Evolutionary conservation across 371 early-diverging fungal species (phyloP), one percentile per base, ranked within the genome.

Genomic region (Actinomucor elegans): DNA sequence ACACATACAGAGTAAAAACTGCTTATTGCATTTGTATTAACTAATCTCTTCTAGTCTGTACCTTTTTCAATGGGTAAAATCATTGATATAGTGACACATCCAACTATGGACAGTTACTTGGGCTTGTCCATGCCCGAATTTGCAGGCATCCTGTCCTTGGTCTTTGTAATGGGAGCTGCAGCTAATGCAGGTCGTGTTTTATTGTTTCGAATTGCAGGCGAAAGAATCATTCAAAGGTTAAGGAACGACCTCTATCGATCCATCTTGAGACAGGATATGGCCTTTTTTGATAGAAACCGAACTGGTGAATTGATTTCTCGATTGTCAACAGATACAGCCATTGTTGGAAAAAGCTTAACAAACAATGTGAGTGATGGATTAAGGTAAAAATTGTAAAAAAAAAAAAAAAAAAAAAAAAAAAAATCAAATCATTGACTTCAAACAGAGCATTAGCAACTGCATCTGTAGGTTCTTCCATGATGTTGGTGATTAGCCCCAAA

Each of bases 11-110:
- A 42, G 27, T 23, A 20, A 20, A 8, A 4, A 40, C 0, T 40
- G 7, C 12, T 10, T 0, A 12, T 7, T 24, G 3, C 3, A 46
- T 17, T 17, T 10, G 15, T 2, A 24, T 4, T n/a, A 33, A 15
- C 32, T 33, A 27, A 49, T 18, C 17, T 44, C 9, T 17, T 34
- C 5, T 18, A 26, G 82, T 77, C 83, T 6, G 82, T 91, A 4
- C 91, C 91, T 0, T 89, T 88, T 53, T 75, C 84, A 8, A 88
- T 89, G 88, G 91, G 91, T 57, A 85, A 84, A 63, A 86, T 89
- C 55, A 83, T 91, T 36, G 91, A 91, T 62, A 76, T 91, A 27
- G 89, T 89, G 5, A 74, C 81, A 0, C 59, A 70, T 26, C 75
- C 76, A 4, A 69, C 73, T 15, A 70, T 69, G 20, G 71, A 74